Evolutionary conservation across 176 grass and related monocot genomes (phyloP), one percentile per base, ranked within the genome.

Genomic region (Pontederia paniculata): DNA sequence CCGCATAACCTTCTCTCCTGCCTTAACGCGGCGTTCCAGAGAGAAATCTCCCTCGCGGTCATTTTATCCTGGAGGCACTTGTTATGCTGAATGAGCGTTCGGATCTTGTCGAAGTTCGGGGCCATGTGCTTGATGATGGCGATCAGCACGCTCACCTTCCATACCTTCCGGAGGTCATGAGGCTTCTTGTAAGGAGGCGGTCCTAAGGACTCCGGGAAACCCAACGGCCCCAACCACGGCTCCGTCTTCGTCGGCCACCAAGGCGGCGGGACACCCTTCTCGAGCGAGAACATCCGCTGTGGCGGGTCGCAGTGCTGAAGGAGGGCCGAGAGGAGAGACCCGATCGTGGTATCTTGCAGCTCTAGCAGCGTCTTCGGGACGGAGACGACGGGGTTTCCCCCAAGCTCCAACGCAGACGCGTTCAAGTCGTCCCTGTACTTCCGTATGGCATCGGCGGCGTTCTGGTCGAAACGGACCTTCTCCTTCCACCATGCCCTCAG

Each of bases 161-260:
- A 62, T 3, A 18, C 42, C 17, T 62, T 62, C 42, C 45, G 44
- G 15, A 62, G 20, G 42, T 47, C 43, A 2, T 62, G 58, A 1
- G 58, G 58, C 58, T 46, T 62, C 58, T 45, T 44, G 13, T 62
- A 62, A 0, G 58, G 58, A 1, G 58, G 41, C 16, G 42, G 58
- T 2, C 4, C 41, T 18, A 20, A 41, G 12, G 44, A 16, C 14
- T 0, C 4, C 7, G 37, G 58, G 9, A 62, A 13, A 17, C 58
- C 58, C 42, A 62, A 7, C 42, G 7, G 3, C 3, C 10, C 4
- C 58, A 37, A 45, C 58, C 58, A 62, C 9, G 44, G n/a, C 16
- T 62, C 58, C 58, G 2, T 44, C 58, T 18, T 42, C 10, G 41
- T 62, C 3, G 58, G 58, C 58, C 58, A 62, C 58, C 58, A 62